Evolutionary conservation across 257 asterid species (phyloP), one percentile per base, ranked within the genome.

Genomic region (Jasminum sambac): DNA sequence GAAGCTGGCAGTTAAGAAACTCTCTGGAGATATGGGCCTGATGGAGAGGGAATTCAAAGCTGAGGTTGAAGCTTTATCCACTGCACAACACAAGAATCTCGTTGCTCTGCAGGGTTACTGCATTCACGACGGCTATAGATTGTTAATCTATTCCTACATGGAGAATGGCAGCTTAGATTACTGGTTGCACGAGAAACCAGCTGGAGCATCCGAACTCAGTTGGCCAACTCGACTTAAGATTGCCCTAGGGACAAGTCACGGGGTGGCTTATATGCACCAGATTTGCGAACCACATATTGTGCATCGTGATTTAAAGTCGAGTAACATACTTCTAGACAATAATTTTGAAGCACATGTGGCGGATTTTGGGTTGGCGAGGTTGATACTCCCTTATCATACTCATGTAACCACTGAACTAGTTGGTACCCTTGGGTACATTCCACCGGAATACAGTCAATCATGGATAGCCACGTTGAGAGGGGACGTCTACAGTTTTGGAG

Each of bases 31-130:
- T 85, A 86, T 77, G 89, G 96, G 99, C 21, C 72, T 94, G 80
- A 89, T 94, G 97, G 99, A 94, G 24, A 85, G 95, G 79, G 99
- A 94, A 72, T 94, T 94, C 87, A 89, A 82, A 78, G 99, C 99
- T 42, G 99, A 94, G 82, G 96, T 94, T 52, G 96, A 94, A 77
- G 89, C 90, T 72, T 73, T 91, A 76, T 94, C 98, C 59, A 91
- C 96, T n/a, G 96, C 99, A 57, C 91, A 84, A 65, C 99, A 94
- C 79, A 80, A 84, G 76, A 94, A 94, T 82, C 83, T 94, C 48
- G 99, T 94, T 48, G 80, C 95, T 44, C 84, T 94, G 63, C 93
- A 82, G 75, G 99, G 99, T 38, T 94, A 91, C 82, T 94, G 98
- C 67, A 85, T 91, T 71, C 98, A 94, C 44, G 96, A 87, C 68